Percentiles rank a stretch among this genome's conserved stretches.
phyloP scores from a whole-genome alignment of 441 rosid genomes.

The Gossypium davidsonii region DNA sequence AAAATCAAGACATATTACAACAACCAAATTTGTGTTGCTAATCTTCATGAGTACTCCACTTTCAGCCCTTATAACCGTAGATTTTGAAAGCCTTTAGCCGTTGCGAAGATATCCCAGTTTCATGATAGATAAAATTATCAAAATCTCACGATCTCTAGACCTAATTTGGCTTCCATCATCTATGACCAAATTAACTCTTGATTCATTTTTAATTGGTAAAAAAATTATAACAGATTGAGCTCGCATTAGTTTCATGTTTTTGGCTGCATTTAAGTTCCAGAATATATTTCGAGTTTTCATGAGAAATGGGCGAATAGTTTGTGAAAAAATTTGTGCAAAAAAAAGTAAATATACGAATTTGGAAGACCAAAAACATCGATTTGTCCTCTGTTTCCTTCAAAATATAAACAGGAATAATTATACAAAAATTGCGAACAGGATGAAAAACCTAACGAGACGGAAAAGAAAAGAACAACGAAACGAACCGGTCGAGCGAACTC shows the following conservation, averaged over 20 bases:
- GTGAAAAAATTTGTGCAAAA: not conserved
- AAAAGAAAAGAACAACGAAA: slow-evolving; percentile 39
- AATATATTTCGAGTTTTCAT: not conserved
- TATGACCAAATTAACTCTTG: too few species aligned
- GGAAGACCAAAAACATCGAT: not conserved
- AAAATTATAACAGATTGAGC: too few species aligned
- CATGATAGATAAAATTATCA: not conserved
- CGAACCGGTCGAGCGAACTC: slow-evolving; percentile 90
- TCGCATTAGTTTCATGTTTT: not conserved
- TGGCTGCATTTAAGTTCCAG: not conserved
- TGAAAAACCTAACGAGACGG: slow-evolving; percentile 9
- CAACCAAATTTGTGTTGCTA: not conserved
- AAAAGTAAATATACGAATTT: not conserved
- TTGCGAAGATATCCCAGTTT: not conserved
- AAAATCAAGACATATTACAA: not conserved
- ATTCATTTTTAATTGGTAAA: not conserved
- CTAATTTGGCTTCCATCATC: not conserved
- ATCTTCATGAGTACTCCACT: not conserved
- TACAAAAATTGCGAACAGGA: slow-evolving; percentile 2
- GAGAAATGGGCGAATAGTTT: not conserved
- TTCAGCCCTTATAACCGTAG: not conserved
- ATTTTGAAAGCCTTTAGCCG: not conserved
- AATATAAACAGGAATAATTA: slow-evolving; percentile 11
- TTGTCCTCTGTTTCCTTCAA: slow-evolving; percentile 1
- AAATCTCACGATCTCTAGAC: not conserved